Conservation (phyloP, 257 asterid genomes). For the Scutellaria baicalensis region DNA sequence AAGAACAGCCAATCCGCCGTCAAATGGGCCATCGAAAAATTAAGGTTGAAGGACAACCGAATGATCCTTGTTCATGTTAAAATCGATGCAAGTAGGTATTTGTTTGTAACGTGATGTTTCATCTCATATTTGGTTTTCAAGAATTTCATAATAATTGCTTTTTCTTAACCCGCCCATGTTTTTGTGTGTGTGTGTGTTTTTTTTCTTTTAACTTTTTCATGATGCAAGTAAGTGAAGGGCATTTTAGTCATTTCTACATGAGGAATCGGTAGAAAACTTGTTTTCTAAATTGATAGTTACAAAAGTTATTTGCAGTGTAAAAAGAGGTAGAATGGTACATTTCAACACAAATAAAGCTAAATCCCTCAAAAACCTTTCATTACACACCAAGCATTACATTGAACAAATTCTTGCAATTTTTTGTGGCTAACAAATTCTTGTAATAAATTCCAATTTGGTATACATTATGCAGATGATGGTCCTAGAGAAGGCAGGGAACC, state of each 20-base stretch:
- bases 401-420: background rate
- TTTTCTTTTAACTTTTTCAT: too few species aligned
- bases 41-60: slow-evolving; percentile 28
- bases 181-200: too few species aligned
- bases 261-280: too few species aligned
- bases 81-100: slow-evolving; percentile 37
- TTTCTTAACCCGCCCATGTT: too few species aligned
- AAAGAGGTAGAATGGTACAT: too few species aligned
- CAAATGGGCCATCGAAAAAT: slow-evolving; percentile 77
- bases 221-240: too few species aligned
- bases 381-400: background rate
- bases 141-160: background rate
- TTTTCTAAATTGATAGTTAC: too few species aligned
- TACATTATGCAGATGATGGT: slow-evolving; percentile 35
- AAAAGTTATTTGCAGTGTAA: too few species aligned
- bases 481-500: slow-evolving; percentile 49
- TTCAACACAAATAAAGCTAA: too few species aligned
- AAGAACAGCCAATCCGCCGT: slow-evolving; percentile 83
- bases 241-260: too few species aligned
- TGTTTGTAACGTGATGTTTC: background rate
- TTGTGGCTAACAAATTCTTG: too few species aligned
- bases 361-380: background rate
- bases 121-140: background rate
- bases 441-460: background rate
- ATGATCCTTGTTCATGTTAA: slow-evolving; percentile 61